Conservation (phyloP, 192 early-diverging fungal genomes). For the Linnemannia zychae region DNA sequence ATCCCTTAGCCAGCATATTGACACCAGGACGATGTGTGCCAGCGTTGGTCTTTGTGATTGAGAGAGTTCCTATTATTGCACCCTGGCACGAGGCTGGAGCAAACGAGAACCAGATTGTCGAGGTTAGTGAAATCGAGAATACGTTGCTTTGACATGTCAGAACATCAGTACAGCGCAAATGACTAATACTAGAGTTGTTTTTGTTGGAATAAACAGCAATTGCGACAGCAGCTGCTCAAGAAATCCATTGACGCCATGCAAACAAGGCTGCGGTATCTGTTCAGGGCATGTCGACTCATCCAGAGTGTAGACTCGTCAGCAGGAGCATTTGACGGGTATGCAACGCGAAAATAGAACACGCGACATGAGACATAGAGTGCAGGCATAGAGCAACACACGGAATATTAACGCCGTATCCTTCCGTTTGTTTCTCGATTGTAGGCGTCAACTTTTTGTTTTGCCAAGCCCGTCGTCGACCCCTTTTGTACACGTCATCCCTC, state of each 20-base stretch:
- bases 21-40: constrained; percentile 46
- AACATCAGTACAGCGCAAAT: neutral
- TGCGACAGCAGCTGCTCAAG: constrained; percentile 41
- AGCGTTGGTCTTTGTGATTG: constrained; percentile 47
- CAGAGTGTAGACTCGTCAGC: constrained; percentile 36
- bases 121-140: constrained; percentile 4
- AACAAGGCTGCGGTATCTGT: constrained; percentile 40
- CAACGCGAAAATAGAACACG: no score
- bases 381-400: neutral
- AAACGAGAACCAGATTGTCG: constrained; percentile 31
- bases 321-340: constrained; percentile 38
- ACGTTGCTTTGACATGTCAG: neutral
- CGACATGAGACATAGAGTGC: neutral
- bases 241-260: constrained; percentile 44
- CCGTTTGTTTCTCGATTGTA: neutral
- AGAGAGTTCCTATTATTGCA: constrained; percentile 19
- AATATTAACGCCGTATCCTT: neutral
- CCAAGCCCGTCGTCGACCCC: constrained; percentile 45
- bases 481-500: constrained; percentile 48
- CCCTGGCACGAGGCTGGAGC: constrained; percentile 42
- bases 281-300: constrained; percentile 37
- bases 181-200: neutral
- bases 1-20: constrained; percentile 22
- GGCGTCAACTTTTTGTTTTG: constrained; percentile 52
- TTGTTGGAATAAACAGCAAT: constrained; percentile 18